Base-by-base conservation (phyloP, 306 rosid genomes). In the Coriaria nepalensis region DNA sequence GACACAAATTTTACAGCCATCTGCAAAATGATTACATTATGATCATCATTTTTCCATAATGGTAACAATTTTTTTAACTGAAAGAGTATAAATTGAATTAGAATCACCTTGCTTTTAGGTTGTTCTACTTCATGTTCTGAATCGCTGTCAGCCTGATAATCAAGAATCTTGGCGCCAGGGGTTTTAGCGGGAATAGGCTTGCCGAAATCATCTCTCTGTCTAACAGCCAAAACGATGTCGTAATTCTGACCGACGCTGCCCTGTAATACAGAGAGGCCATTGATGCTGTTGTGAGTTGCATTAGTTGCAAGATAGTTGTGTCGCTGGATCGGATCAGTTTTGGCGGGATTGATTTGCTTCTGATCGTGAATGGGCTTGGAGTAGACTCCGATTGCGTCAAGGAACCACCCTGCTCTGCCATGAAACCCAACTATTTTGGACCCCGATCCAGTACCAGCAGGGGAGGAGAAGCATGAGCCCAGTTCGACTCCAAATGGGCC, bases 381-480 rank as follows among this genome's bases (percentile, higher is more conserved):
- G 49, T 90, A 57, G 40, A 72, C 95, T 51, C 95, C 95, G 51
- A 90, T 85, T 39, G 98, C 71, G 65, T 85, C 95, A 43, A 90
- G 37, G 70, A 64, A 71, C 95, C 83, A 77, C 40, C 85, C 79
- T 40, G 68, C 70, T 66, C 67, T 77, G 11, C 98, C 95, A 67
- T 77, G 79, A 66, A 90, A 85, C 53, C 98, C 95, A 32, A 85
- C 98, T 58, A 90, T 77, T 80, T 65, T 81, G 29, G n/a, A n/a
- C 74, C 86, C 32, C 72, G 81, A 10, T 55, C 55, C 52, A 62
- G 47, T 0, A n/a, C n/a, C n/a, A n/a, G n/a, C n/a, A n/a, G 90
- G 77, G 47, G 77, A 77, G 7, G 82, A 64, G 71, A 83, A 83
- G 36, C 57, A 57, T 10, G 77, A 79, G 39, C 94, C 94, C 6